phyloP scores from a whole-genome alignment of 768 basidiomycete genomes.

The Mycena belliarum region DNA sequence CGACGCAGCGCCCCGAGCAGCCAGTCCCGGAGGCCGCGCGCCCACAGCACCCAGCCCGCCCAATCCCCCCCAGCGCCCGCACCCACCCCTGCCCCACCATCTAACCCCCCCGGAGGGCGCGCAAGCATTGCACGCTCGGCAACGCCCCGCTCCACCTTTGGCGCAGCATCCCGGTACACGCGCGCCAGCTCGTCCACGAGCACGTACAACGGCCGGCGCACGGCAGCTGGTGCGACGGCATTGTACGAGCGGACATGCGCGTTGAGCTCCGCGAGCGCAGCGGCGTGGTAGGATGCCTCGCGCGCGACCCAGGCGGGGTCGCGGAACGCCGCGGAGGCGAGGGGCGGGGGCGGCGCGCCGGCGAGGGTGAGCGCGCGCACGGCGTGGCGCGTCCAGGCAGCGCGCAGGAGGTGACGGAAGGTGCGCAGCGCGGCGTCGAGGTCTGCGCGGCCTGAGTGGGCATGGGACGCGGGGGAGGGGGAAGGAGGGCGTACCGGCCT shows the following conservation, averaged over 20 bases:
- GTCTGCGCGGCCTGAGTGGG: slow-evolving; percentile 41
- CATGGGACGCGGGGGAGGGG: neutral
- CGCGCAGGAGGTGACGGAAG: slow-evolving; percentile 65
- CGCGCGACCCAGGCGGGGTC: slow-evolving; percentile 72
- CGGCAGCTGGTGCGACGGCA: slow-evolving; percentile 74
- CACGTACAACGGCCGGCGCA: slow-evolving; percentile 63
- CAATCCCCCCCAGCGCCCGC: slow-evolving; percentile 4
- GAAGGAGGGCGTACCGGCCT: slow-evolving; percentile 50
- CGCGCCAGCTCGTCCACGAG: slow-evolving; percentile 59
- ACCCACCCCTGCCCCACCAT: neutral
- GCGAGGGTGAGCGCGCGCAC: slow-evolving; percentile 56
- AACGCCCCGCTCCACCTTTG: slow-evolving; percentile 51
- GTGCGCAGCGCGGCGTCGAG: slow-evolving; percentile 60
- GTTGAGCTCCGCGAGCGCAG: slow-evolving; percentile 72
- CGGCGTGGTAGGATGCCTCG: slow-evolving; percentile 67
- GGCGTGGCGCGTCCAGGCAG: slow-evolving; percentile 76
- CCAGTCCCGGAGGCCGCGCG: neutral
- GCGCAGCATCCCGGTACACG: slow-evolving; percentile 50
- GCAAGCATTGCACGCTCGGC: slow-evolving; percentile 25
- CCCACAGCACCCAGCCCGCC: slow-evolving; percentile 1
- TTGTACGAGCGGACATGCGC: slow-evolving; percentile 78
- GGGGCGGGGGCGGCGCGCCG: neutral
- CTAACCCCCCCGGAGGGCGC: neutral
- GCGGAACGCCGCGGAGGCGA: slow-evolving; percentile 36
- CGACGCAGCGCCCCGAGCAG: neutral